Base-by-base conservation (phyloP, 169 alveolate genomes). In the Eimeria sp. region DNA sequence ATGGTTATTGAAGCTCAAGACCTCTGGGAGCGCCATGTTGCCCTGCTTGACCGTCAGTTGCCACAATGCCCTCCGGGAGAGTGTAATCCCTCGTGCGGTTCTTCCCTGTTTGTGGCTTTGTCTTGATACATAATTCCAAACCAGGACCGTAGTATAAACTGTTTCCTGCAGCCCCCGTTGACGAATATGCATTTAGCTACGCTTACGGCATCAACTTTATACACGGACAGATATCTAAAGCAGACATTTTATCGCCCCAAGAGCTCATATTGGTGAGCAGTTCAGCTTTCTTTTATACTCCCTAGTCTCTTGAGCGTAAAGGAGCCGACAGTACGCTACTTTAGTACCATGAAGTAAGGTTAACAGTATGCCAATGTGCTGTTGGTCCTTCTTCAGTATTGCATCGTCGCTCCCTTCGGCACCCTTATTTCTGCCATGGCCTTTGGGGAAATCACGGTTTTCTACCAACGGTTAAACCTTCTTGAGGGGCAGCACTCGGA, bases 361-460 rank as follows among this genome's bases (percentile, higher is more conserved):
- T 47, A 49, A 22, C 18, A 34, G 11, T 13, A 25, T 47, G 22
- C 72, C 70, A 13, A 80, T 34, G 25, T 3, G 65, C 30, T 49
- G 89, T 27, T 30, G 92, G 72, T 20, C 47, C 40, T 63, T 88
- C n/a, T 54, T 47, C 94, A 88, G 94, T 88, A 88, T 67, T 88
- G 94, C 34, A 72, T 89, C 57, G 95, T 89, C 58, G 95, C 88
- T 34, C 95, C 95, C 88, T 43, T 89, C 87, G 86, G 94, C 43
- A 88, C 94, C 49, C 82, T 88, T 34, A 88, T 88, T 61, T 61
- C 84, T 22, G 94, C 94, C 40, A 88, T 67, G 94, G 86, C 84
- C 9, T 88, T 65, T 47, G 94, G 94, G 18, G 94, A 88, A 67
- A 88, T 88, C 57, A 88, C 82, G 61, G 84, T 88, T 34, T 54